Evolutionary conservation across 495 filamentous ascomycete genomes (phyloP).

Genomic region (Aspergillus egyptiacus): DNA sequence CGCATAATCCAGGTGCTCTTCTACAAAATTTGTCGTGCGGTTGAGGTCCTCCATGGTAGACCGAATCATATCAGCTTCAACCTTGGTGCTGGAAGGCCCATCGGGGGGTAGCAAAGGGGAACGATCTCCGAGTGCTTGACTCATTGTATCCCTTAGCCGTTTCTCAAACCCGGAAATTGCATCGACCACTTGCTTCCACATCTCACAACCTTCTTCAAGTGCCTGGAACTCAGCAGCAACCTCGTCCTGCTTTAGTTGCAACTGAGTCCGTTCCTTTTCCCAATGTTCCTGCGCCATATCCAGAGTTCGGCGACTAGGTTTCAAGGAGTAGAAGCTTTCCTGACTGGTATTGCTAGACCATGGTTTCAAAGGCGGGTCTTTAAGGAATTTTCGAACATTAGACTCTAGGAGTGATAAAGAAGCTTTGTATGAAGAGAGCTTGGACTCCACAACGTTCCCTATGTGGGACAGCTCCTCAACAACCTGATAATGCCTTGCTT

Average conservation of each 20-base stretch:
- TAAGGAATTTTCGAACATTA: slow-evolving; percentile 41
- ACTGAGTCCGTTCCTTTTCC: slow-evolving; percentile 53
- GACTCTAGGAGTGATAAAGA: slow-evolving; percentile 50
- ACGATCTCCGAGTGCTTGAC: slow-evolving; percentile 24
- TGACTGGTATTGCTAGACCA: slow-evolving; percentile 26
- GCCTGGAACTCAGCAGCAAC: slow-evolving; percentile 67
- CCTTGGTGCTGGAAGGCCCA: slow-evolving; percentile 8
- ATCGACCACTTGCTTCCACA: slow-evolving; percentile 69
- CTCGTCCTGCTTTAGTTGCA: slow-evolving; percentile 51
- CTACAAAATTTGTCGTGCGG: slow-evolving; percentile 34
- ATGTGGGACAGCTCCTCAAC: slow-evolving; percentile 54
- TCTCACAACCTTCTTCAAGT: slow-evolving; percentile 71
- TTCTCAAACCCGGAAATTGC: slow-evolving; percentile 66
- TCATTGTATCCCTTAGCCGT: slow-evolving; percentile 52
- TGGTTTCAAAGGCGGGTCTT: slow-evolving; percentile 40
- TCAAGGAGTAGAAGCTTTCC: slow-evolving; percentile 47
- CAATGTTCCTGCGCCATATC: slow-evolving; percentile 75
- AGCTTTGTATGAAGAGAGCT: slow-evolving; percentile 53
- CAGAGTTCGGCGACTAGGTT: slow-evolving; percentile 63
- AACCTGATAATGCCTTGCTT: slow-evolving; percentile 55
- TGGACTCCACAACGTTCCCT: slow-evolving; percentile 57
- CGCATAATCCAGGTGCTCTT: slow-evolving; percentile 35
- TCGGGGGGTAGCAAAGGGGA: slow-evolving; percentile 17
- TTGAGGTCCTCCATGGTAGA: slow-evolving; percentile 40
- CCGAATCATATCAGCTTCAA: slow-evolving; percentile 26